Percentiles rank a stretch among this genome's conserved stretches.
Evolutionary conservation across 1,284 basidiomycete genomes (phyloP).

Genomic region (Austroboletus novae-zelandiae): DNA sequence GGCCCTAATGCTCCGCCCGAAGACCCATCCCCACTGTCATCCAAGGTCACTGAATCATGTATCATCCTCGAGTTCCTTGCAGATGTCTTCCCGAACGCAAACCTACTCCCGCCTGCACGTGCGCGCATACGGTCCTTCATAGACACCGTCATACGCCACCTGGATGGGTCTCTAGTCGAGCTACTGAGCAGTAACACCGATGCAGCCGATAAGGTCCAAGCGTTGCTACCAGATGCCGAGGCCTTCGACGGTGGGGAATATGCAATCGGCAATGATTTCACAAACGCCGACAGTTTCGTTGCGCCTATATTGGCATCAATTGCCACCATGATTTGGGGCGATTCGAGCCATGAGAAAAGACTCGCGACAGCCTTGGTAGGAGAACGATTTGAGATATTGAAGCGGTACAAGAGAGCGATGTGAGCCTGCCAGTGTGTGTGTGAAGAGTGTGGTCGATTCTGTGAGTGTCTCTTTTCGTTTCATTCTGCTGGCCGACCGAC

Average conservation of each 20-base stretch:
- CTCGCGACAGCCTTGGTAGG: background rate
- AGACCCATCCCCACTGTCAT: constrained; percentile 54
- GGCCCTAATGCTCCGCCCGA: constrained; percentile 37
- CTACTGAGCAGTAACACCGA: background rate
- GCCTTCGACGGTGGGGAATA: constrained; percentile 15
- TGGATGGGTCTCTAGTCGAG: background rate
- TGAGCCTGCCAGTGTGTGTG: background rate
- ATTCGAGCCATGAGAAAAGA: background rate
- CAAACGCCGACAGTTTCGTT: constrained; percentile 50
- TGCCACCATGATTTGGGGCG: background rate
- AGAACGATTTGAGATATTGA: background rate
- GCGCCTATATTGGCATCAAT: constrained; percentile 44
- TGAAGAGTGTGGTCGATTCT: background rate
- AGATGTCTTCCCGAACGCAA: constrained; percentile 48
- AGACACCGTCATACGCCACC: constrained; percentile 40
- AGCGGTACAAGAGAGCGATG: background rate
- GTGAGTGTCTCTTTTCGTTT: background rate
- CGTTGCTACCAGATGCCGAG: constrained; percentile 26
- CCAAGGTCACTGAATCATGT: constrained; percentile 60
- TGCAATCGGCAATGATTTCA: constrained; percentile 37
- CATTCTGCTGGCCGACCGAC: background rate
- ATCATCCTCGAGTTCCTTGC: constrained; percentile 63
- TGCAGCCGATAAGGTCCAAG: constrained; percentile 21
- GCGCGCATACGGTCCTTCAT: constrained; percentile 62
- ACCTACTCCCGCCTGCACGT: constrained; percentile 46